Evolutionary conservation across 306 rosid genomes (phyloP).

Genomic region (Cucumis melo): DNA sequence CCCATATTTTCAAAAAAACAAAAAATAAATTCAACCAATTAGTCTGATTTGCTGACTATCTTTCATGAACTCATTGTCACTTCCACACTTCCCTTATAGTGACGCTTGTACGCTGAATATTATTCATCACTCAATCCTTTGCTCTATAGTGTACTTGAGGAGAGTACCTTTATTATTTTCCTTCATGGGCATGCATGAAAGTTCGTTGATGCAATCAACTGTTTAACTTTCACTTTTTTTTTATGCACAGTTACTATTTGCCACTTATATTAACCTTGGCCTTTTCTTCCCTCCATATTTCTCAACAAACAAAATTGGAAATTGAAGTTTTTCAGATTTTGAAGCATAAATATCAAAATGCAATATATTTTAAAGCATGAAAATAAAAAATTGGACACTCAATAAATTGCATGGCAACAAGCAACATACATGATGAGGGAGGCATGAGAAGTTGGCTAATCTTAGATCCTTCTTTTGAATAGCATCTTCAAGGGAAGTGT

Average conservation of each 20-base stretch:
- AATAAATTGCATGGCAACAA: background rate
- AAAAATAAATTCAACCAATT: background rate
- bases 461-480: conserved; percentile 23
- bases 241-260: background rate
- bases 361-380: background rate
- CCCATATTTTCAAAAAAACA: background rate
- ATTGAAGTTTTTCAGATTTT: background rate
- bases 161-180: background rate
- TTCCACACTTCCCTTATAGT: background rate
- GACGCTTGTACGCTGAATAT: background rate
- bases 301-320: background rate
- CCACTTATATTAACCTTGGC: background rate
- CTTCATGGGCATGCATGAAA: background rate
- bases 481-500: conserved; percentile 35
- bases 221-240: background rate
- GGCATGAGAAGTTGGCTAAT: conserved; percentile 21
- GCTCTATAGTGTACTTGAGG: background rate
- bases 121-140: background rate
- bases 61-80: background rate
- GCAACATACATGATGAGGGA: conserved; percentile 41
- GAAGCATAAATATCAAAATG: background rate
- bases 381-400: background rate
- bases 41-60: no score
- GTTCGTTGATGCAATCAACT: background rate
- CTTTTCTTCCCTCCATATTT: background rate